Evolutionary conservation across 2,329 filamentous ascomycete genomes (phyloP), one percentile per base, ranked within the genome.

Genomic region (Emmonsia crescens): DNA sequence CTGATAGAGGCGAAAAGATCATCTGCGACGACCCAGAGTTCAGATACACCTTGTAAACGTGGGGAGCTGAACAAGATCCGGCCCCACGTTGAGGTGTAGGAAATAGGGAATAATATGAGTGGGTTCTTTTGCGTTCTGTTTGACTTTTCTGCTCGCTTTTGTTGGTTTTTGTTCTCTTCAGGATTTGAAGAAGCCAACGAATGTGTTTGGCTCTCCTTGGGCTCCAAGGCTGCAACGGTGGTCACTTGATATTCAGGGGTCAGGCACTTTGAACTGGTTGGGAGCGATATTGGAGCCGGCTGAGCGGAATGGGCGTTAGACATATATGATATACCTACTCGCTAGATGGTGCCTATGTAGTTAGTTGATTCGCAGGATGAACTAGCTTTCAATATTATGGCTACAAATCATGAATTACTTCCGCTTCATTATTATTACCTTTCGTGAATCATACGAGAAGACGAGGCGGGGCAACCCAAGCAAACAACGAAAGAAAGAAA

Each of bases 31-130:
- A 31, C 33, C 24, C 48, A 2, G 61, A 59, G 5, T 64, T 64
- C 19, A 54, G 63, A 33, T 61, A 64, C 58, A 64, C 63, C 3
- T n/a, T 62, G 14, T 62, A 57, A 55, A 21, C 48, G 9, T 10
- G 44, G 14, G 19, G 19, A 21, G 5, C 1, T 38, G 14, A 21
- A 48, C 40, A 2, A 6, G 40, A 21, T 48, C 14, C 29, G 16
- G 3, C 16, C 14, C 8, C 49, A 31, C 16, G 21, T 19, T 21
- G 19, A 52, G 27, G 14, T n/a, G 5, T 52, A n/a, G 27, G 16
- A n/a, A 9, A n/a, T 31, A 16, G 9, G 9, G 14, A 44, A 10
- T 33, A 33, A n/a, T 21, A 12, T n/a, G 19, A n/a, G 2, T 33
- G 12, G 16, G 27, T 1, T 52, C 27, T 52, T n/a, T n/a, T 3